Conservation (phyloP, 2,329 filamentous ascomycete genomes). For the Sarocladium brachiariae region DNA sequence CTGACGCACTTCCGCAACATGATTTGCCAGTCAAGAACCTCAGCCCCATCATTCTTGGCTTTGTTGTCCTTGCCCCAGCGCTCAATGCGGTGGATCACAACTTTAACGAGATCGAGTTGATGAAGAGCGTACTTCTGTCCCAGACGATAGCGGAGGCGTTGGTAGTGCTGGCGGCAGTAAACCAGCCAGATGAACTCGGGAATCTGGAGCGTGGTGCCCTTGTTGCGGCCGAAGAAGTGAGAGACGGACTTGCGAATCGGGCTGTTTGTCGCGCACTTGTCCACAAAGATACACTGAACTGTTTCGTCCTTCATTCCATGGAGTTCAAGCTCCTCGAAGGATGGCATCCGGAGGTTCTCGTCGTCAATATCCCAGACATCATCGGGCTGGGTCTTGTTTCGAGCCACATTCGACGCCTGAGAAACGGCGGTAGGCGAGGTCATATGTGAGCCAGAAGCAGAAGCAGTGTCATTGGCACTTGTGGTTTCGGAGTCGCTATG, state of each 20-base stretch:
- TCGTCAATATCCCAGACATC: slow-evolving; percentile 5
- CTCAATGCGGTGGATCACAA: slow-evolving; percentile 56
- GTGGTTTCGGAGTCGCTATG: slow-evolving; percentile 6
- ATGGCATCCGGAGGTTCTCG: slow-evolving; percentile 5
- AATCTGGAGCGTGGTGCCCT: slow-evolving; percentile 65
- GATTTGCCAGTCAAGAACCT: slow-evolving; percentile 7
- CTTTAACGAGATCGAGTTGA: slow-evolving; percentile 57
- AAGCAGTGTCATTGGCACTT: not conserved
- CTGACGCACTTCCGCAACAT: slow-evolving; percentile 8
- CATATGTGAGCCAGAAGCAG: not conserved
- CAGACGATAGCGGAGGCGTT: slow-evolving; percentile 65
- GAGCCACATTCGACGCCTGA: not conserved
- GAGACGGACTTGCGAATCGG: slow-evolving; percentile 66
- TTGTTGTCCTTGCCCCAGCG: slow-evolving; percentile 43
- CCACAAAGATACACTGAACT: slow-evolving; percentile 46
- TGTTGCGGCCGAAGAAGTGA: slow-evolving; percentile 79
- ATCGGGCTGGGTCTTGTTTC: not conserved
- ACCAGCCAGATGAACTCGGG: slow-evolving; percentile 66
- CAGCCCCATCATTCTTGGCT: slow-evolving; percentile 6
- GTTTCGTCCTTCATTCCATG: slow-evolving; percentile 16
- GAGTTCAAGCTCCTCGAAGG: slow-evolving; percentile 5
- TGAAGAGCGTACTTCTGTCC: slow-evolving; percentile 51
- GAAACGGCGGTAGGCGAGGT: not conserved
- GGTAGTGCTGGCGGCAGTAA: slow-evolving; percentile 77
- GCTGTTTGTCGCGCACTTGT: slow-evolving; percentile 54